These are phyloP conservation scores for Kuraishia hungarica DNA, from an alignment of 805 yeast species.

Conservation along the genomic window DNA sequence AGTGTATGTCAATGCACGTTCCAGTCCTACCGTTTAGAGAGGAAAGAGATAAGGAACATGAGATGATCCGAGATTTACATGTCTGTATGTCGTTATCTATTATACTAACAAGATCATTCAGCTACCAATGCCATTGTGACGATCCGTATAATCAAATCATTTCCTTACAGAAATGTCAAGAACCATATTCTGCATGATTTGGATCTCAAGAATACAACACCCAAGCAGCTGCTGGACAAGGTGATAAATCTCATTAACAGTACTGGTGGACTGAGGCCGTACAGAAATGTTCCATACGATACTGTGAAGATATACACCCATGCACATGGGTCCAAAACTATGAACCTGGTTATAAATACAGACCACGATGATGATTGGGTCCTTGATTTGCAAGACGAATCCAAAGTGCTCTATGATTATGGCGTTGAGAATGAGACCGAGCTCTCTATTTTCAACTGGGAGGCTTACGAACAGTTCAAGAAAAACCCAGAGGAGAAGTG, in stretches of 20 bases:
- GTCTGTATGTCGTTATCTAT: too few species aligned
- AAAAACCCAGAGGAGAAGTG: conserved; percentile 87
- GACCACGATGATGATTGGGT: conserved; percentile 80
- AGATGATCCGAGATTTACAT: too few species aligned
- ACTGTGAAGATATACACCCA: conserved; percentile 82
- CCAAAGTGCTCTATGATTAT: conserved; percentile 36
- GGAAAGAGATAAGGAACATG: too few species aligned
- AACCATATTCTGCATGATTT: conserved; percentile 62
- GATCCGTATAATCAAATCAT: conserved; percentile 80
- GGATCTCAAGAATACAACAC: conserved; percentile 63
- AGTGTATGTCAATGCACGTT: background rate
- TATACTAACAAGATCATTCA: conserved; percentile 4
- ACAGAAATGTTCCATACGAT: conserved; percentile 65
- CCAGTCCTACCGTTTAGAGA: too few species aligned
- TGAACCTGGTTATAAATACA: conserved; percentile 84
- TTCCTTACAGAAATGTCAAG: conserved; percentile 82
- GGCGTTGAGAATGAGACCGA: conserved; percentile 87
- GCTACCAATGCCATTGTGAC: conserved; percentile 70
- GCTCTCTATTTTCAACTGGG: conserved; percentile 66
- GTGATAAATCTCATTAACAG: conserved; percentile 36
- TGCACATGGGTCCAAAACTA: conserved; percentile 91
- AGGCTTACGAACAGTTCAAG: conserved; percentile 60
- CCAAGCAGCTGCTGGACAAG: conserved; percentile 49
- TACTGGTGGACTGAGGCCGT: conserved; percentile 72
- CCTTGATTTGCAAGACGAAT: conserved; percentile 29